These are phyloP conservation scores for Colletotrichum sp. DNA, from an alignment of 2,329 filamentous ascomycete species.

Conservation along the genomic window DNA sequence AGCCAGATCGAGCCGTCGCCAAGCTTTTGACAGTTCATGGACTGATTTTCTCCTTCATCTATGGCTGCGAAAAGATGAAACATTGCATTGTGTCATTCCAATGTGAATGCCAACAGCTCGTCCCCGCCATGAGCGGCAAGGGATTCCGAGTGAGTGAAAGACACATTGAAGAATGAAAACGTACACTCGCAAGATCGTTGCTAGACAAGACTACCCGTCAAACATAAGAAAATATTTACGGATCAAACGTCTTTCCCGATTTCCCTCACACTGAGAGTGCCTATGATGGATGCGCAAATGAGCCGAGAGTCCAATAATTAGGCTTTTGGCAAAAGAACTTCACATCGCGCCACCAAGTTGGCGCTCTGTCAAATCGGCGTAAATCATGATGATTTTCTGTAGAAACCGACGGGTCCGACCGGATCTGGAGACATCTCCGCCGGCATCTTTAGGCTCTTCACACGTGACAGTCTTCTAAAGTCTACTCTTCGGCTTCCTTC, in stretches of 20 bases:
- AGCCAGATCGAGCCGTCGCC: not conserved
- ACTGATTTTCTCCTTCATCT: not conserved
- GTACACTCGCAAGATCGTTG: not conserved
- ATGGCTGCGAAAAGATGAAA: not conserved
- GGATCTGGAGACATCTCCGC: not conserved
- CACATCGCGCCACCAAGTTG: not conserved
- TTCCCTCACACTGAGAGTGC: rapidly evolving
- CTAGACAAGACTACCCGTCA: not conserved
- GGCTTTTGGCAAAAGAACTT: not conserved
- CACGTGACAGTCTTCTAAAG: not conserved
- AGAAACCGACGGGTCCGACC: not conserved
- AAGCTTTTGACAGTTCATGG: not conserved
- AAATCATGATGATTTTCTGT: not conserved
- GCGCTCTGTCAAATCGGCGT: not conserved
- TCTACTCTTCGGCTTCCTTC: not conserved
- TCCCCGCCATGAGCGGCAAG: not conserved
- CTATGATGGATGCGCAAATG: not conserved
- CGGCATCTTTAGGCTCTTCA: not conserved
- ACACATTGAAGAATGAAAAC: not conserved
- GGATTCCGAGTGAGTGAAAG: not conserved
- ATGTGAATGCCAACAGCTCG: not conserved
- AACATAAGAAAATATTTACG: not conserved
- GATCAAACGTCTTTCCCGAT: not conserved
- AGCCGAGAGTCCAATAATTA: not conserved
- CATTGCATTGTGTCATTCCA: not conserved